phyloP scores from a whole-genome alignment of 345 rosid genomes.

The Melastoma malabathricum region DNA sequence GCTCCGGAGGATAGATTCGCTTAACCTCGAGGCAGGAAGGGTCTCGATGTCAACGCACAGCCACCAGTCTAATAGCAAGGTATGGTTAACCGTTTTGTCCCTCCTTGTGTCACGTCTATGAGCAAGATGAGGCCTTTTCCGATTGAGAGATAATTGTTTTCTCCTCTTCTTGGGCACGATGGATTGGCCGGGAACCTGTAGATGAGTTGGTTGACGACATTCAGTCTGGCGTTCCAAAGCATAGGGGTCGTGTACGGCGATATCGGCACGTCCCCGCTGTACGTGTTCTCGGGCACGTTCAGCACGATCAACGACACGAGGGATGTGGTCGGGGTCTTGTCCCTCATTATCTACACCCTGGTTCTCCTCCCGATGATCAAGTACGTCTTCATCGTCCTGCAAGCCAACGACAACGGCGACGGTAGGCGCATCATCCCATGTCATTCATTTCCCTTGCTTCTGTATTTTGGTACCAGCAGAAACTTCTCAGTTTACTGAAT shows the following conservation, averaged over 20 bases:
- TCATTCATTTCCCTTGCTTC: background rate
- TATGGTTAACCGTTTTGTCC: no score
- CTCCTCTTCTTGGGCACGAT: no score
- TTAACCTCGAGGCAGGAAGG: no score
- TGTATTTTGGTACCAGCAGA: no score
- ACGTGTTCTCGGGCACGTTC: slow-evolving; percentile 52
- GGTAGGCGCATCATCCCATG: slow-evolving; percentile 19
- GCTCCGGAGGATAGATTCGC: no score
- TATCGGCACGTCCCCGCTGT: slow-evolving; percentile 71
- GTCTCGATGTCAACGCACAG: no score
- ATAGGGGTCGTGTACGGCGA: slow-evolving; percentile 68
- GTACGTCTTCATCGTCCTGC: slow-evolving; percentile 57
- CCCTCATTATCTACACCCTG: slow-evolving; percentile 58
- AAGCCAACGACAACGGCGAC: slow-evolving; percentile 76
- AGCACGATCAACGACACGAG: slow-evolving; percentile 20
- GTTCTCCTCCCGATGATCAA: slow-evolving; percentile 41
- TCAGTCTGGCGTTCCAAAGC: slow-evolving; percentile 63
- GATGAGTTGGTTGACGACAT: slow-evolving; percentile 32
- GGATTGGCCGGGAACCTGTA: background rate
- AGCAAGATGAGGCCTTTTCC: no score
- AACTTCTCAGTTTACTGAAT: no score
- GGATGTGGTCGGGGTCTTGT: slow-evolving; percentile 49
- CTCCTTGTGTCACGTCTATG: slow-evolving; percentile 11
- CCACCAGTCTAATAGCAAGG: no score
- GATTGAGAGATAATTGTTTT: no score